Evolutionary conservation across 345 rosid species (phyloP).

Genomic region (Aquilaria malaccensis): DNA sequence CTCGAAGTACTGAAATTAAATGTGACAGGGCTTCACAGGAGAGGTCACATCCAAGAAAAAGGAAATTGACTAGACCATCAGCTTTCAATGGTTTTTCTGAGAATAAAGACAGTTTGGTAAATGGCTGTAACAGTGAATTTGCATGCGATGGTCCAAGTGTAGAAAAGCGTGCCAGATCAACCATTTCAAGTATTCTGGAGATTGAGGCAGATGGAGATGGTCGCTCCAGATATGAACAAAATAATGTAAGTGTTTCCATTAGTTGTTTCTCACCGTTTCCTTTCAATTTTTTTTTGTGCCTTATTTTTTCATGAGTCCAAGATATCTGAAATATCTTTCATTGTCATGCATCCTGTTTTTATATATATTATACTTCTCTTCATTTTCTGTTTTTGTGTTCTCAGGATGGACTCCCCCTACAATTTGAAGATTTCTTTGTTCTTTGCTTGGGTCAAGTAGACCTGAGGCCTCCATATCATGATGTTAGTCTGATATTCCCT

Average conservation of each 20-base stretch:
- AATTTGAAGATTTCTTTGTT: constrained; percentile 90
- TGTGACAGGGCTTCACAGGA: constrained; percentile 50
- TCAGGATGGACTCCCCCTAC: constrained; percentile 78
- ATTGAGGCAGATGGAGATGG: constrained; percentile 29
- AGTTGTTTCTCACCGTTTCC: constrained; percentile 1
- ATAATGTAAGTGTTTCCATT: constrained; percentile 39
- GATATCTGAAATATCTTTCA: too few species aligned
- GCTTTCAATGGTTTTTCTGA: constrained; percentile 44
- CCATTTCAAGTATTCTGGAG: constrained; percentile 31
- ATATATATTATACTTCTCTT: too few species aligned
- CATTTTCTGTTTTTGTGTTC: constrained; percentile 17
- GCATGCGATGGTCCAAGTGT: constrained; percentile 30
- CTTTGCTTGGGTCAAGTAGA: constrained; percentile 78
- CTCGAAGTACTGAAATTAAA: constrained; percentile 37
- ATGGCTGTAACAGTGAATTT: constrained; percentile 35
- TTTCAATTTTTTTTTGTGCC: constrained; percentile 1
- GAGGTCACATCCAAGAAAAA: constrained; percentile 43
- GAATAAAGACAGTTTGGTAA: constrained; percentile 37
- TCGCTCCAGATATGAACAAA: constrained; percentile 27
- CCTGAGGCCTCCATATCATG: constrained; percentile 74
- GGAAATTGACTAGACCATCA: constrained; percentile 46
- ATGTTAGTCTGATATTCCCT: constrained; percentile 55
- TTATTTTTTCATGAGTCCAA: not conserved
- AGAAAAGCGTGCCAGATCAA: constrained; percentile 29
- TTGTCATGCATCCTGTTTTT: not conserved